Conservation (phyloP, 495 filamentous ascomycete species). For the Neurospora sp. region DNA sequence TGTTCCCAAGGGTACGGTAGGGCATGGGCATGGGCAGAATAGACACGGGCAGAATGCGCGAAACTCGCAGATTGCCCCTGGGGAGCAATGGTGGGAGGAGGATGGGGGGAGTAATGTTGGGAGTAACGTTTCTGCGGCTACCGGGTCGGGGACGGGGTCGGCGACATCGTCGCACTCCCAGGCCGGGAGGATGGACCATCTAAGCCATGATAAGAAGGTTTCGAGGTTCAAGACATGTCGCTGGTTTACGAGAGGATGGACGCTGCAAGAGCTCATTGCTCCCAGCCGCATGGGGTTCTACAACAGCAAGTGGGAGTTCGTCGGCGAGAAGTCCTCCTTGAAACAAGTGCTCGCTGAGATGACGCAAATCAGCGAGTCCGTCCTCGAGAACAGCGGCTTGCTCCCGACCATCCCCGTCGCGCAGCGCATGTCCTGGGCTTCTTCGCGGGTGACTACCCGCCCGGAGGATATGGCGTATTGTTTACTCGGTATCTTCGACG, state of each 20-base stretch:
- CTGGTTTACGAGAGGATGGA: conserved; percentile 31
- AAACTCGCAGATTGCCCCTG: neutral
- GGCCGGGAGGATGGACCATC: neutral
- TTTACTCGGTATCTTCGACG: conserved; percentile 20
- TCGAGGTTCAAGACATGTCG: conserved; percentile 4
- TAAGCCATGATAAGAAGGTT: neutral
- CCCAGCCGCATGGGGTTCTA: conserved; percentile 22
- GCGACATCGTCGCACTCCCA: neutral
- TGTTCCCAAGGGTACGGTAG: neutral
- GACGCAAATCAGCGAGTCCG: conserved; percentile 4
- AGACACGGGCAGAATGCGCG: neutral
- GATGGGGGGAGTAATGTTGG: neutral
- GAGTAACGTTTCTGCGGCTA: neutral
- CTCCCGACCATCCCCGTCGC: conserved; percentile 6
- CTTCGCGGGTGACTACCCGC: conserved; percentile 7
- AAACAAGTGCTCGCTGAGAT: conserved; percentile 2
- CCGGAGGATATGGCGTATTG: conserved; percentile 19
- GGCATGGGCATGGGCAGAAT: neutral
- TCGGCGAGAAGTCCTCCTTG: conserved; percentile 8
- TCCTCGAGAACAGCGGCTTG: conserved; percentile 1
- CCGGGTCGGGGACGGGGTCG: neutral
- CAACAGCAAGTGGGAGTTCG: conserved; percentile 17
- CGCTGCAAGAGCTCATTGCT: conserved; percentile 32
- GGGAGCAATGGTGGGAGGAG: neutral
- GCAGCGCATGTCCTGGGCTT: conserved; percentile 18